A percentile compares a stretch with the other conserved stretches of the same genome.
phyloP scores from a whole-genome alignment of 139 green algal species.

The Dunaliella sp. region DNA sequence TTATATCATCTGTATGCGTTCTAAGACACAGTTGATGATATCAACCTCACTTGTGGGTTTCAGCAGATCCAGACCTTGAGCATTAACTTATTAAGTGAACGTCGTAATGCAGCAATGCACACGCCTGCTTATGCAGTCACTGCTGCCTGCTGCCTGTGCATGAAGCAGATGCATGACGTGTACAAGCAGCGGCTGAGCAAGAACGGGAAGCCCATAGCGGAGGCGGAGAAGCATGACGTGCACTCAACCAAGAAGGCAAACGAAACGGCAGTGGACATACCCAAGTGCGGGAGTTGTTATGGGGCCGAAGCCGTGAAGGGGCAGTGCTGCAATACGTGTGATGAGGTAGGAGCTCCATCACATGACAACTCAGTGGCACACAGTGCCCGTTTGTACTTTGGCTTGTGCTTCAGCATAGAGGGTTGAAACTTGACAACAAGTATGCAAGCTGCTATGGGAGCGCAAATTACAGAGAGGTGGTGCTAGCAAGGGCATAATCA shows the following conservation, averaged over 20 bases:
- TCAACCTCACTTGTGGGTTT: no score
- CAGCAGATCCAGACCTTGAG: no score
- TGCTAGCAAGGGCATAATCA: not conserved
- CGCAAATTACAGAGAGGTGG: not conserved
- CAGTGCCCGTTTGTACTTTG: not conserved
- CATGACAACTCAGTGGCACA: not conserved
- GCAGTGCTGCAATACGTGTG: slow-evolving; percentile 94
- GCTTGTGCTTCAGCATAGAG: not conserved
- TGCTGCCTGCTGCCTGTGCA: not conserved
- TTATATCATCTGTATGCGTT: no score
- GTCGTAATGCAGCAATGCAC: not conserved
- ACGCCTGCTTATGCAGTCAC: not conserved
- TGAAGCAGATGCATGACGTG: slow-evolving; percentile 76
- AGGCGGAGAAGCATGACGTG: slow-evolving; percentile 64
- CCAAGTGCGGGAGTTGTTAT: slow-evolving; percentile 88
- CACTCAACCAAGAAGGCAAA: slow-evolving; percentile 35
- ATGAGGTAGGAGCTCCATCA: slow-evolving; percentile 67
- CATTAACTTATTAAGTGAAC: no score
- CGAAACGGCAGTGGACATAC: slow-evolving; percentile 18
- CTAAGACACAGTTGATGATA: no score
- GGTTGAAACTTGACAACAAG: not conserved
- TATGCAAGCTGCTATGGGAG: not conserved
- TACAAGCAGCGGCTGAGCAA: slow-evolving; percentile 70
- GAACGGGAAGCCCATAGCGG: slow-evolving; percentile 55
- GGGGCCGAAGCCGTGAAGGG: slow-evolving; percentile 72